Evolutionary conservation across 345 rosid genomes (phyloP).

Genomic region (Gossypium mustelinum): DNA sequence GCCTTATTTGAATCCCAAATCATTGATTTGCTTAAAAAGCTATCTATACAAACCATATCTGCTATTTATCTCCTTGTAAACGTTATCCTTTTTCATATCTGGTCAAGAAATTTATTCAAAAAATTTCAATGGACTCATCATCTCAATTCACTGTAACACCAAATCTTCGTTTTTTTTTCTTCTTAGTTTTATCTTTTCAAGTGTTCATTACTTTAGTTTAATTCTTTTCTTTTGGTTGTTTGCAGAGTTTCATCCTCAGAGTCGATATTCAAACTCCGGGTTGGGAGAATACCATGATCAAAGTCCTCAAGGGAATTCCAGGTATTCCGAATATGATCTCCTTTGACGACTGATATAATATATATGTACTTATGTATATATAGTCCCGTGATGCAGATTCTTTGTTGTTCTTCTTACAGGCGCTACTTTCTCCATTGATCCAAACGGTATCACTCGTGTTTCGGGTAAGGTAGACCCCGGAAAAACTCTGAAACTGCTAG

Average conservation of each 20-base stretch:
- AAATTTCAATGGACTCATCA: constrained; percentile 1
- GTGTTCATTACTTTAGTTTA: not conserved
- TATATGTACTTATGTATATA: not conserved
- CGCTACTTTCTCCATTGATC: constrained; percentile 12
- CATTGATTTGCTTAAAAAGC: not conserved
- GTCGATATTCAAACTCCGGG: constrained; percentile 2
- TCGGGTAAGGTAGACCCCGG: not conserved
- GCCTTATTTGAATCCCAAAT: not conserved
- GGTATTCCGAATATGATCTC: not conserved
- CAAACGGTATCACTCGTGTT: not conserved
- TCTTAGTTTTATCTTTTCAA: not conserved
- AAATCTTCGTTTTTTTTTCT: not conserved
- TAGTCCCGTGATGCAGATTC: not conserved
- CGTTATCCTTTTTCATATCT: not conserved
- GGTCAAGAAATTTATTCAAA: not conserved
- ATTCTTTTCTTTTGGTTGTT: not conserved
- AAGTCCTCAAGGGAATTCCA: constrained; percentile 4
- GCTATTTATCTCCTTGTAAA: not conserved
- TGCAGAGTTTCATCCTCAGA: not conserved
- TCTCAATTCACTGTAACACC: not conserved
- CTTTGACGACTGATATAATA: not conserved
- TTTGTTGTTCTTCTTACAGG: not conserved
- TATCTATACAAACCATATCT: not conserved
- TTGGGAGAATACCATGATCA: constrained; percentile 3
- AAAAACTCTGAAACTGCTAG: not conserved